A percentile compares a stretch with the other conserved stretches of the same genome.
phyloP scores from a whole-genome alignment of 768 basidiomycete species.

The Amanita brunnescens region DNA sequence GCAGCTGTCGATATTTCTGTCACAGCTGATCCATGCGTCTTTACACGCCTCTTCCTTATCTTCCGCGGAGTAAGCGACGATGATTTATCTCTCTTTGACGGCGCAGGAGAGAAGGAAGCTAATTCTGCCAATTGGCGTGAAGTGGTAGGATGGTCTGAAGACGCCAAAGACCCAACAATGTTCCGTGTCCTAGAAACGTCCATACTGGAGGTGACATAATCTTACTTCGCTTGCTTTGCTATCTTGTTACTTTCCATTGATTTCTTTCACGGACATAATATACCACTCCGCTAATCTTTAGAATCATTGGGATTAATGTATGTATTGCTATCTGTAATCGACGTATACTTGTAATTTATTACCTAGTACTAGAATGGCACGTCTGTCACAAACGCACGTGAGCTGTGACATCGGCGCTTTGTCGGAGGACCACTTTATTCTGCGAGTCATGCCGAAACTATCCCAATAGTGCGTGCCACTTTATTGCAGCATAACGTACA shows the following conservation, averaged over 20 bases:
- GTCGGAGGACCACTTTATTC: neutral
- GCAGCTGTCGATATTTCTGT: constrained; percentile 84
- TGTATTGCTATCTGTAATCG: neutral
- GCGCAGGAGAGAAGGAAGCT: constrained; percentile 82
- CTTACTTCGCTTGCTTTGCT: neutral
- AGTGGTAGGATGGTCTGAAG: constrained; percentile 72
- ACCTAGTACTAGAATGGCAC: too few relatives aligned
- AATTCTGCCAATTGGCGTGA: constrained; percentile 76
- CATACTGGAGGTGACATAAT: constrained; percentile 58
- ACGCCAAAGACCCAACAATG: constrained; percentile 61
- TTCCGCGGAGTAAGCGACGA: constrained; percentile 79
- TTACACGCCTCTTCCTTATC: constrained; percentile 81
- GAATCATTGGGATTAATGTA: neutral
- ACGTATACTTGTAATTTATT: neutral
- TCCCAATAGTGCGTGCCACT: constrained; percentile 41
- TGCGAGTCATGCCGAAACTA: constrained; percentile 28
- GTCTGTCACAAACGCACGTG: constrained; percentile 7
- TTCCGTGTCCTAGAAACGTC: constrained; percentile 79
- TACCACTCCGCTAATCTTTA: constrained; percentile 8
- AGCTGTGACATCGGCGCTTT: neutral
- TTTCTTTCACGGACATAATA: too few relatives aligned
- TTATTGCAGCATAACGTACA: neutral
- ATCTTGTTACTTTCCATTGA: neutral
- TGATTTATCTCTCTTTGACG: constrained; percentile 64
- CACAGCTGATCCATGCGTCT: constrained; percentile 71